Evolutionary conservation across 1,139 yeast species (phyloP).

Genomic region (Magnusiomyces suaveolens): DNA sequence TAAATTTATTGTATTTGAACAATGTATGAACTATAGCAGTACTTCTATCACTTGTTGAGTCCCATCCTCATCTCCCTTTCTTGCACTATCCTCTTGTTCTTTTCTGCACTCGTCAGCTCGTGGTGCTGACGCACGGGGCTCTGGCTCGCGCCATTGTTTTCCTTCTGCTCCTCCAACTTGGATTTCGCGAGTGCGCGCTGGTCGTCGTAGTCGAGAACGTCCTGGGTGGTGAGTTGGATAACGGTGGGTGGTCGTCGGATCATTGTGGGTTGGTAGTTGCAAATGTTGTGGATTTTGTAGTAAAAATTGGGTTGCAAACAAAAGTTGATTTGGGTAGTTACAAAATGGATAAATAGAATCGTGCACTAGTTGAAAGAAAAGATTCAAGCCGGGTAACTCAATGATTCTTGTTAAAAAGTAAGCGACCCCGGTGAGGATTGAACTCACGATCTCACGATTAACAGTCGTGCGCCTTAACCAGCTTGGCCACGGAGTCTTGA

Average conservation of each 20-base stretch:
- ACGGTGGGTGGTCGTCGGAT: constrained; percentile 56
- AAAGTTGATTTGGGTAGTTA: too few species aligned
- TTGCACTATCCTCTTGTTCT: background rate
- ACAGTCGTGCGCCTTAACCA: too few species aligned
- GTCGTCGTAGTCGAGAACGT: constrained; percentile 53
- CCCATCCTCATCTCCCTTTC: background rate
- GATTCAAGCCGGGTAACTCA: too few species aligned
- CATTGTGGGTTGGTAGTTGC: constrained; percentile 31
- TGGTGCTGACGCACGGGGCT: background rate
- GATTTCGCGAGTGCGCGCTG: constrained; percentile 17
- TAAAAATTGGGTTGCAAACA: too few species aligned
- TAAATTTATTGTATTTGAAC: too few species aligned
- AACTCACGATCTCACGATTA: too few species aligned
- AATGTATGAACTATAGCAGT: too few species aligned
- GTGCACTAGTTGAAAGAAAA: too few species aligned
- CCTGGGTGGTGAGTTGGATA: constrained; percentile 56
- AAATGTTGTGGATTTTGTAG: background rate
- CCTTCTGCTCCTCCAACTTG: background rate
- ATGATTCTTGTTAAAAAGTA: too few species aligned
- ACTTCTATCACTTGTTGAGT: background rate
- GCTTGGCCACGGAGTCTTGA: too few species aligned
- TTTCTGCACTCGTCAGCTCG: background rate
- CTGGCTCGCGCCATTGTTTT: background rate
- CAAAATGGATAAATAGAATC: too few species aligned
- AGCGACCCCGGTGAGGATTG: too few species aligned